phyloP scores from a whole-genome alignment of 192 early-diverging fungal genomes.

The Ambispora gerdemannii region DNA sequence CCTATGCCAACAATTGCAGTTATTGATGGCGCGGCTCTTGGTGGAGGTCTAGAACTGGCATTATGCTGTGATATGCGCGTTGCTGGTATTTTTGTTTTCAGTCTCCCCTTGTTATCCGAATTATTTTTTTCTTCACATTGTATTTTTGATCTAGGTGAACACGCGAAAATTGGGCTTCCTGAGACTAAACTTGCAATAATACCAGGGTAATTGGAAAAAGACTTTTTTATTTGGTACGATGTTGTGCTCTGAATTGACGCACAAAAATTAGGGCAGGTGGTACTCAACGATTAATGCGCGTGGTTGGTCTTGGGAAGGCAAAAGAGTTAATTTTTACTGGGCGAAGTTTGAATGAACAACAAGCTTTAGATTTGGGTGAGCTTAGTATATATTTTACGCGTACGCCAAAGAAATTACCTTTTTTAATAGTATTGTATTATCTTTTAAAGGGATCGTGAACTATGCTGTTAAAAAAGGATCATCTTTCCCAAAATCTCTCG shows the following conservation, averaged over 20 bases:
- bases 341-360: conserved; percentile 56
- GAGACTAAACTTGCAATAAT: conserved; percentile 95
- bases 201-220: conserved; percentile 62
- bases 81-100: conserved; percentile 54
- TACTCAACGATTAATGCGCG: conserved; percentile 83
- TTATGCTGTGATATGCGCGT: conserved; percentile 86
- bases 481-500: conserved; percentile 69
- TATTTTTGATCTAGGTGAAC: conserved; percentile 34
- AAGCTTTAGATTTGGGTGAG: conserved; percentile 62
- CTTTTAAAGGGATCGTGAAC: conserved; percentile 71
- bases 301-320: conserved; percentile 82
- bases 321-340: conserved; percentile 95
- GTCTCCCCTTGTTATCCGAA: background rate
- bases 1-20: conserved; percentile 92
- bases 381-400: too few species aligned
- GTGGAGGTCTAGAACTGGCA: conserved; percentile 90
- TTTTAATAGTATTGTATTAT: too few species aligned
- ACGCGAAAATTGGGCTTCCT: conserved; percentile 81
- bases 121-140: background rate
- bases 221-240: background rate
- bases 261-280: conserved; percentile 74
- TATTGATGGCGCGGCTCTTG: conserved; percentile 90
- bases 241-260: conserved; percentile 5
- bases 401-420: too few species aligned
- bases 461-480: conserved; percentile 61